phyloP scores from a whole-genome alignment of 1,139 yeast genomes.

The Pneumocystis murina region DNA sequence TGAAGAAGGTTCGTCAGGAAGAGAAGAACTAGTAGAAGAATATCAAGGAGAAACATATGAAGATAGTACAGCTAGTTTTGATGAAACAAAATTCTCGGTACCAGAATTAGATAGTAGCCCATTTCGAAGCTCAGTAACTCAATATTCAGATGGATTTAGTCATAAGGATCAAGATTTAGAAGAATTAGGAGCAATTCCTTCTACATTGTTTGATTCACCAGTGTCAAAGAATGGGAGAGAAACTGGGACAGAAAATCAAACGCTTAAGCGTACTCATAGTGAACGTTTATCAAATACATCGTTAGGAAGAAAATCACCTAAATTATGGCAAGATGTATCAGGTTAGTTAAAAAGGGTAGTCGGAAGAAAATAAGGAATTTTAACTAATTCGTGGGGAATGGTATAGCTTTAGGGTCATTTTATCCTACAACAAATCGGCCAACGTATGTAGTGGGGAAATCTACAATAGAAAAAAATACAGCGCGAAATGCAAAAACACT shows the following conservation, averaged over 20 bases:
- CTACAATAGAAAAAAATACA: background rate
- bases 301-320: background rate
- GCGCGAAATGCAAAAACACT: background rate
- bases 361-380: background rate
- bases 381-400: no score
- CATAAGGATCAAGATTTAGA: conserved; percentile 10
- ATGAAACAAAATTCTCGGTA: background rate
- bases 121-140: background rate
- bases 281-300: background rate
- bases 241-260: background rate
- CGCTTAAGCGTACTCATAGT: background rate
- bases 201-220: conserved; percentile 14
- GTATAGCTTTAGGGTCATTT: background rate
- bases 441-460: background rate
- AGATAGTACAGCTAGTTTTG: background rate
- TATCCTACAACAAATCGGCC: background rate
- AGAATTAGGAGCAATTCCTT: conserved; percentile 14
- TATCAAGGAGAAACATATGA: background rate
- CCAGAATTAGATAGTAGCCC: background rate
- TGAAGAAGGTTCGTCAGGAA: background rate
- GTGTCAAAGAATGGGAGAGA: background rate
- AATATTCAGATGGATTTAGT: background rate
- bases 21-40: background rate
- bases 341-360: background rate
- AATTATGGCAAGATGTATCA: background rate